Conservation (phyloP, 768 basidiomycete genomes). For the Obba rivulosa region DNA sequence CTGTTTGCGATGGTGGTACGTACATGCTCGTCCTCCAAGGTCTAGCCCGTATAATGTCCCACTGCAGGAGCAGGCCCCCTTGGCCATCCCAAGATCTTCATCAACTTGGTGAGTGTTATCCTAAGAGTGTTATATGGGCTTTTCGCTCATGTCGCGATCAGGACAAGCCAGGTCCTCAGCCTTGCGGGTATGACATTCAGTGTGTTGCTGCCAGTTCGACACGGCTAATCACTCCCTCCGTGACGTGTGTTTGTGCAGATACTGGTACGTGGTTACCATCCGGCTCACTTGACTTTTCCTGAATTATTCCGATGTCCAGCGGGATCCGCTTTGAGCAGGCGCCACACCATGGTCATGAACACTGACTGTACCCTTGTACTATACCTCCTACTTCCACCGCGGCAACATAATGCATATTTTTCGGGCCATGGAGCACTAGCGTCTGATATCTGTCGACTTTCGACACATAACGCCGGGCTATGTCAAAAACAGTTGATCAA, state of each 20-base stretch:
- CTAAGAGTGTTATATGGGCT: not conserved
- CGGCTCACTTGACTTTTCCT: too few relatives aligned
- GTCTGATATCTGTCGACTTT: too few relatives aligned
- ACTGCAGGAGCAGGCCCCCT: slow-evolving; percentile 82
- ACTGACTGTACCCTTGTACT: slow-evolving; percentile 11
- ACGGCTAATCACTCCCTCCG: slow-evolving; percentile 2
- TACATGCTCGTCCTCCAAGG: slow-evolving; percentile 10
- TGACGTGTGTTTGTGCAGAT: slow-evolving; percentile 19
- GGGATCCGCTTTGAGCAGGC: slow-evolving; percentile 63
- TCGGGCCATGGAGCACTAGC: not conserved
- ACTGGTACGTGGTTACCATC: slow-evolving; percentile 23
- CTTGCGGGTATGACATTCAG: slow-evolving; percentile 76
- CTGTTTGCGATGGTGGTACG: slow-evolving; percentile 94
- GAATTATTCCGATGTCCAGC: too few relatives aligned
- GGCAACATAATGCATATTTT: too few relatives aligned
- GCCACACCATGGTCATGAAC: slow-evolving; percentile 59
- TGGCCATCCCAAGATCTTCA: slow-evolving; percentile 95
- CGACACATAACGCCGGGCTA: too few relatives aligned
- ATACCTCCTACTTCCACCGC: not conserved
- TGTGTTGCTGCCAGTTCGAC: slow-evolving; percentile 7
- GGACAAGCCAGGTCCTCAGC: slow-evolving; percentile 84
- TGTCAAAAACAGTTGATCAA: too few relatives aligned
- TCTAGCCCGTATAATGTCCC: not conserved
- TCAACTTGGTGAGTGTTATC: slow-evolving; percentile 72
- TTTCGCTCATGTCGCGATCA: slow-evolving; percentile 23